These are phyloP conservation scores for Ustilago xerochloae DNA, from an alignment of 1,284 basidiomycete species.

Conservation along the genomic window DNA sequence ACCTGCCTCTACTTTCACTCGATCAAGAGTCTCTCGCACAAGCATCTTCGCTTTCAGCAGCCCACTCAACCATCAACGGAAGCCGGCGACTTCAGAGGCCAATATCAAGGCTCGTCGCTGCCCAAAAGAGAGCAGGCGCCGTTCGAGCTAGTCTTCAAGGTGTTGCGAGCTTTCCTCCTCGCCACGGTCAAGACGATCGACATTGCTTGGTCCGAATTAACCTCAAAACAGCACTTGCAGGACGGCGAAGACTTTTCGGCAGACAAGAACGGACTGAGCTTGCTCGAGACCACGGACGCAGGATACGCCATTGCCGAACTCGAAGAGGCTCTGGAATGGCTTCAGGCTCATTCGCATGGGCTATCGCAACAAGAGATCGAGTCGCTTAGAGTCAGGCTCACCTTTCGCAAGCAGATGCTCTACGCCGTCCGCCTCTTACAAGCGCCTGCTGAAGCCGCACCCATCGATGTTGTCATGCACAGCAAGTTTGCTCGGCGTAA, in stretches of 20 bases:
- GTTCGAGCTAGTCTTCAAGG: slow-evolving; percentile 74
- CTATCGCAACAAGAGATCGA: slow-evolving; percentile 3
- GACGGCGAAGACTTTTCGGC: slow-evolving; percentile 83
- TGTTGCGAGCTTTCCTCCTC: slow-evolving; percentile 78
- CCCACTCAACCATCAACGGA: slow-evolving; percentile 69
- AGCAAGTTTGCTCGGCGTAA: slow-evolving; percentile 36
- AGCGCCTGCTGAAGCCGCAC: slow-evolving; percentile 22
- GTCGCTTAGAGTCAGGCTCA: slow-evolving; percentile 31
- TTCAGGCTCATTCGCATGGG: slow-evolving; percentile 67
- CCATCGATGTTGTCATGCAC: slow-evolving; percentile 45
- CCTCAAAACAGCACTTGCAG: slow-evolving; percentile 35
- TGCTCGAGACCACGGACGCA: slow-evolving; percentile 78
- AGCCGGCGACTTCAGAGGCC: not conserved
- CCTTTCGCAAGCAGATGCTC: slow-evolving; percentile 46
- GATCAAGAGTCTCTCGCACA: slow-evolving; percentile 69
- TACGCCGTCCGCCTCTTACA: slow-evolving; percentile 30
- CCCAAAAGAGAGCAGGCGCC: not conserved
- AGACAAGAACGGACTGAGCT: slow-evolving; percentile 83
- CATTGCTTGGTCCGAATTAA: slow-evolving; percentile 81
- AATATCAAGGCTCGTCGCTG: not conserved
- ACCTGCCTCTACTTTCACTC: slow-evolving; percentile 83
- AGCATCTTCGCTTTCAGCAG: slow-evolving; percentile 52
- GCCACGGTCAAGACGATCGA: slow-evolving; percentile 85
- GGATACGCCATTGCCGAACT: slow-evolving; percentile 74
- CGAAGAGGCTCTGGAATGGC: slow-evolving; percentile 73